These are phyloP conservation scores for Leccinum aurantiacum DNA, from an alignment of 768 basidiomycete species.

Conservation along the genomic window DNA sequence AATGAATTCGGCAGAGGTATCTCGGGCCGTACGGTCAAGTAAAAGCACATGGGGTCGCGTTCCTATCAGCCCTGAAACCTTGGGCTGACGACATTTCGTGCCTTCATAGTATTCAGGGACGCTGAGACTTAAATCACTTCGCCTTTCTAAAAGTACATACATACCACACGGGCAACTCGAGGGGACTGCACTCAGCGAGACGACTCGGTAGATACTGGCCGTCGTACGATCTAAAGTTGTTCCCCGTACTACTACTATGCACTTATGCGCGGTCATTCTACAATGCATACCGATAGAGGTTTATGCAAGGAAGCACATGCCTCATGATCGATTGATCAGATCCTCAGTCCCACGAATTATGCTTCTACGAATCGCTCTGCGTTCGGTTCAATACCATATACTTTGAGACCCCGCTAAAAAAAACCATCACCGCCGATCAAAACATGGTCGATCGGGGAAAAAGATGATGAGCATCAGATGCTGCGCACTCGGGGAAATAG, in stretches of 20 bases:
- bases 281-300: neutral
- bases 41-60: neutral
- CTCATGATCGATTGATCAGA: neutral
- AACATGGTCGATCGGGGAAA: neutral
- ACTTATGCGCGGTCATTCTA: neutral
- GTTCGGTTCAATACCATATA: conserved; percentile 44
- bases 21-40: neutral
- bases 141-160: neutral
- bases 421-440: neutral
- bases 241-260: neutral
- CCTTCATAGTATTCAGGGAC: neutral
- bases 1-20: neutral
- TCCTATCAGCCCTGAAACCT: neutral
- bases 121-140: neutral
- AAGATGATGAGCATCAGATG: neutral
- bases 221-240: neutral
- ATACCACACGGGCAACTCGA: neutral
- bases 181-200: neutral
- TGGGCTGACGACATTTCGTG: neutral
- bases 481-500: neutral
- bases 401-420: conserved; percentile 26
- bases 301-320: neutral
- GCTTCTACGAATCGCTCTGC: conserved; percentile 12
- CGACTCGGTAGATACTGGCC: neutral
- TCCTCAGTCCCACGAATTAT: neutral